Base-by-base conservation (phyloP, 225 moss, liverwort and hornwort genomes). In the Physcomitrium patens region DNA sequence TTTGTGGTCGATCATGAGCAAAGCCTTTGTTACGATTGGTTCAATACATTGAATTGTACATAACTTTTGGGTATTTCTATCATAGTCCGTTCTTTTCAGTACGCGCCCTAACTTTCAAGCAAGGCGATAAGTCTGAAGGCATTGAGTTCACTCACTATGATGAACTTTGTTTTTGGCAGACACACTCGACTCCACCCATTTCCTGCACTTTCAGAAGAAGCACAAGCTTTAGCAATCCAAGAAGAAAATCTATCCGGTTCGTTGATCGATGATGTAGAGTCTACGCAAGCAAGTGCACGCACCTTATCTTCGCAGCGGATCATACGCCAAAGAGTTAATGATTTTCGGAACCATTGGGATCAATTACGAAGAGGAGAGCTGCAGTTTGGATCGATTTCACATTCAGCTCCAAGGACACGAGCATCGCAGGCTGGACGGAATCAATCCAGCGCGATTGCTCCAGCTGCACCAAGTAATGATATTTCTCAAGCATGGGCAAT, bases 221-320 rank as follows among this genome's bases (percentile, higher is more conserved):
- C 87, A 1, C 79, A 68, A 50, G 52, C 78, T 42, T 57, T 80
- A 62, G 47, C 60, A 54, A 66, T 62, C 24, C 77, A 76, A 76
- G 76, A 85, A 92, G 70, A 81, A 73, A 71, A 63, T 71, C 73
- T 64, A 28, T 86, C 87, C 58, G 75, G 81, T 66, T 80, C 79
- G 45, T 67, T 68, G 54, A 78, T 72, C 48, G 78, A 77, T 68
- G 65, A 86, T 55, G 63, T 78, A 28, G 93, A 89, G 31, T 75
- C 86, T 15, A 71, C 89, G 1, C 83, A 89, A 49, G 86, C 81
- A 56, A 85, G 77, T 44, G 96, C 96, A 6, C 94, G 96, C 68
- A 96, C 96, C 17, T 85, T 96, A 69, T 96, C 82, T 53, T 87
- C 89, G 53, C 92, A 92, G 80, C 91, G 96, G 63, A 80, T 89